A percentile compares a stretch with the other conserved stretches of the same genome.
These are phyloP conservation scores for Phytomonas sp. DNA, from an alignment of 208 protist species.

Conservation along the genomic window DNA sequence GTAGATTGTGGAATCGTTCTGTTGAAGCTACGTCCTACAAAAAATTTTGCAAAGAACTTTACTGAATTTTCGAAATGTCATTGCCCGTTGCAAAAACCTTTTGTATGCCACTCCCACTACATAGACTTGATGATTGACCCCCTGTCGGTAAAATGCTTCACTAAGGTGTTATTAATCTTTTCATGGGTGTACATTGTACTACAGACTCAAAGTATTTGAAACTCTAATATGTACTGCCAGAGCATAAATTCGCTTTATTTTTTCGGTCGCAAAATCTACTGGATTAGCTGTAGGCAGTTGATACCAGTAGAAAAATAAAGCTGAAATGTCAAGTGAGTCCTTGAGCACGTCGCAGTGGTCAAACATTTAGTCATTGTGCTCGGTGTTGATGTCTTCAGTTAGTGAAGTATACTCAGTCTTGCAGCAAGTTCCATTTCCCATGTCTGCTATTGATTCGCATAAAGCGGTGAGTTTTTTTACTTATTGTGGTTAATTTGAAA, in stretches of 20 bases:
- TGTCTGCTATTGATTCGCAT: not conserved
- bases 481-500: not conserved
- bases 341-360: not conserved
- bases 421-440: not conserved
- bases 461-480: not conserved
- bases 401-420: not conserved
- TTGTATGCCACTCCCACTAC: not conserved
- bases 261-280: not conserved
- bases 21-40: not conserved
- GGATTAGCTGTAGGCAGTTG: not conserved
- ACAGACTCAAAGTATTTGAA: not conserved
- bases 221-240: too few relatives aligned
- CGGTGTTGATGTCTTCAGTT: not conserved
- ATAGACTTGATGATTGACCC: not conserved
- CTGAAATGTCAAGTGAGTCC: not conserved
- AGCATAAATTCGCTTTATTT: not conserved
- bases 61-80: not conserved
- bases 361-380: too few relatives aligned
- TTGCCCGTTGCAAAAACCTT: not conserved
- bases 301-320: not conserved
- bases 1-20: not conserved
- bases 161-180: not conserved
- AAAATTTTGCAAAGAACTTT: not conserved
- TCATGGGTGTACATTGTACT: not conserved
- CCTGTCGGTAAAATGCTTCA: not conserved